phyloP scores from a whole-genome alignment of 73 alveolate species.

The Breviolum minutum region DNA sequence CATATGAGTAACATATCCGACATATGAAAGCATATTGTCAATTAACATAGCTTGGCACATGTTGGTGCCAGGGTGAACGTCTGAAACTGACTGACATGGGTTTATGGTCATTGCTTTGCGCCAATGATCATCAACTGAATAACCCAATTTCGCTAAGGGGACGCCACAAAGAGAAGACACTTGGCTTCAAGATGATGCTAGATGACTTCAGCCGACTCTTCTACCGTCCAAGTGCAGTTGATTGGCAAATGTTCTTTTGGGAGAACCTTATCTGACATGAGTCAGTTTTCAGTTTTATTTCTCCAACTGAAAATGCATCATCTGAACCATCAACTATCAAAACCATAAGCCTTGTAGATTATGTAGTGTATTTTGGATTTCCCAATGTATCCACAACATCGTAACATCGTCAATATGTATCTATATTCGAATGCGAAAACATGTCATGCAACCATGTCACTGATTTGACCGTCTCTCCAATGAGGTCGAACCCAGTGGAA shows the following conservation, averaged over 20 bases:
- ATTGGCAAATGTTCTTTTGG: background rate
- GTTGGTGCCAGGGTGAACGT: background rate
- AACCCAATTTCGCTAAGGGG: too few species aligned
- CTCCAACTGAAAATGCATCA: background rate
- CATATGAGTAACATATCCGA: too few species aligned
- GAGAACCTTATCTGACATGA: background rate
- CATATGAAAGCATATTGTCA: background rate
- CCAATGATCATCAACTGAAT: too few species aligned
- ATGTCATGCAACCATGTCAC: background rate
- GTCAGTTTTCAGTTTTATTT: background rate
- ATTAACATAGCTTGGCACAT: background rate
- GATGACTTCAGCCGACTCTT: background rate
- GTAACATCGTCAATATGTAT: background rate
- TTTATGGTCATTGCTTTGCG: too few species aligned
- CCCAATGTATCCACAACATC: background rate
- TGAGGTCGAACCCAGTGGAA: background rate
- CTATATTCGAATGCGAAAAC: background rate
- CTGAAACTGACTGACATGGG: too few species aligned
- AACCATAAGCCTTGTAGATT: background rate
- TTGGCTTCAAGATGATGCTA: background rate
- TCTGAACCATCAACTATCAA: background rate
- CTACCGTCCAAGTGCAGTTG: background rate
- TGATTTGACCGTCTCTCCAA: background rate
- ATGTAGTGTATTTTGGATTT: too few species aligned
- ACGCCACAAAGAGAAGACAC: background rate